Conservation (phyloP, 768 basidiomycete genomes). For the Phlegmacium glaucopus region DNA sequence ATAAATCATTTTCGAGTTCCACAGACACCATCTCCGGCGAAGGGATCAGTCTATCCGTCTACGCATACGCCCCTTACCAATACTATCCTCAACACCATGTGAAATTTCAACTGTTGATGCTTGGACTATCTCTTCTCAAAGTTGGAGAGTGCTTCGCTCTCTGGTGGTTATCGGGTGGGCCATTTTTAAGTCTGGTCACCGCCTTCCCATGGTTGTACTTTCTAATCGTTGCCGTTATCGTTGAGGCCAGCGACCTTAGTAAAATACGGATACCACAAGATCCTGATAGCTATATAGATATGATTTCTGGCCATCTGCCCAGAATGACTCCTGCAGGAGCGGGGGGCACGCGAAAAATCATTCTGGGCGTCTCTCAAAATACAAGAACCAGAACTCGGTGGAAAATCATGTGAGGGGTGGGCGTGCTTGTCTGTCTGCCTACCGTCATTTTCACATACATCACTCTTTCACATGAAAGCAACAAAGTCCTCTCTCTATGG, state of each 20-base stretch:
- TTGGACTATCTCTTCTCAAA: conserved; percentile 14
- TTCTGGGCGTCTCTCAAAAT: conserved; percentile 19
- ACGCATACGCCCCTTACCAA: conserved; percentile 11
- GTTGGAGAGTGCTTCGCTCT: conserved; percentile 16
- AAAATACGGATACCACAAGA: conserved; percentile 1
- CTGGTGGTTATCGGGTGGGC: conserved; percentile 3
- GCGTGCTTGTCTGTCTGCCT: conserved; percentile 14
- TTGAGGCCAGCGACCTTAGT: conserved; percentile 7
- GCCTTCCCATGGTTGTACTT: conserved; percentile 20
- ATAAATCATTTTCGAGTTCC: too few species aligned
- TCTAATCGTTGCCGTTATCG: conserved; percentile 7
- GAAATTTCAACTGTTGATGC: conserved; percentile 3
- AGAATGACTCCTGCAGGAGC: conserved; percentile 7
- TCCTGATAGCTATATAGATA: conserved; percentile 11
- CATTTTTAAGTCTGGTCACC: conserved; percentile 7
- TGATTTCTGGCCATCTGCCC: conserved; percentile 20
- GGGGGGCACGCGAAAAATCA: conserved; percentile 16
- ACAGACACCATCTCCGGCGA: background rate
- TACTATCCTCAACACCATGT: conserved; percentile 7
- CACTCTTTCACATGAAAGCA: conserved; percentile 10
- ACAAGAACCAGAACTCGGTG: conserved; percentile 11
- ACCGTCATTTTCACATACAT: conserved; percentile 20
- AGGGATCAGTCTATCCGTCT: conserved; percentile 1
- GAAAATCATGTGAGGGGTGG: conserved; percentile 20
- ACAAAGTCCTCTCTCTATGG: conserved; percentile 16